Conservation (phyloP, 306 rosid species). For the Trichosanthes cucumerina region DNA sequence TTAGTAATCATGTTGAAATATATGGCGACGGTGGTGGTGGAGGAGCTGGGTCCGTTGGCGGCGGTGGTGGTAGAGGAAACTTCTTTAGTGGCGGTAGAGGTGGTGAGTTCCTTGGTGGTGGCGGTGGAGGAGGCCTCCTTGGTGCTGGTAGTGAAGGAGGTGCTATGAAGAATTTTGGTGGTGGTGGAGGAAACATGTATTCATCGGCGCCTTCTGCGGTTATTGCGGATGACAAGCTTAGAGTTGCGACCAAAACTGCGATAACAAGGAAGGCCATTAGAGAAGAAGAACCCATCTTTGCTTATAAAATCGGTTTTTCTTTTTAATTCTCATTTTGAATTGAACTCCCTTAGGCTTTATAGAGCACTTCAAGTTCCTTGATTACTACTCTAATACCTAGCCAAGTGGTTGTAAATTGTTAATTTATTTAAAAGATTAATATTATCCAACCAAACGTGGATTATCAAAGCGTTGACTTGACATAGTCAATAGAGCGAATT, state of each 20-base stretch:
- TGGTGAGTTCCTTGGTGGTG: not conserved
- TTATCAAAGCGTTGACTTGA: too few species aligned
- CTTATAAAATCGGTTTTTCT: not conserved
- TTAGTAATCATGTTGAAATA: too few species aligned
- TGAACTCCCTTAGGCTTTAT: not conserved
- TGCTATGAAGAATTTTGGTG: not conserved
- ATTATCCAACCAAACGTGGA: too few species aligned
- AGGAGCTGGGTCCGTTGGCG: not conserved
- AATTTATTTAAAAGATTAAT: too few species aligned
- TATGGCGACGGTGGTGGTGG: not conserved
- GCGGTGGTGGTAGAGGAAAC: not conserved
- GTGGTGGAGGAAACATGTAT: not conserved
- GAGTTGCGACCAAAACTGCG: not conserved
- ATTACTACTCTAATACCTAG: not conserved
- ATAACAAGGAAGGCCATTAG: not conserved
- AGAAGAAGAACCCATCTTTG: not conserved
- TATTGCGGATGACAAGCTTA: not conserved
- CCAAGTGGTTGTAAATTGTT: too few species aligned
- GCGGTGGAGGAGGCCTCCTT: not conserved
- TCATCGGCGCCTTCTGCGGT: too few species aligned
- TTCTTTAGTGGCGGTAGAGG: not conserved
- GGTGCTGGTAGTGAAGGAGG: not conserved
- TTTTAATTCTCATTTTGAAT: not conserved
- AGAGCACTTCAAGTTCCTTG: not conserved
- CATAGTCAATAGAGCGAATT: too few species aligned